Percentiles rank a stretch among this genome's conserved stretches.
phyloP scores from a whole-genome alignment of 1,139 yeast genomes.

The Tardiomyces blankii region DNA sequence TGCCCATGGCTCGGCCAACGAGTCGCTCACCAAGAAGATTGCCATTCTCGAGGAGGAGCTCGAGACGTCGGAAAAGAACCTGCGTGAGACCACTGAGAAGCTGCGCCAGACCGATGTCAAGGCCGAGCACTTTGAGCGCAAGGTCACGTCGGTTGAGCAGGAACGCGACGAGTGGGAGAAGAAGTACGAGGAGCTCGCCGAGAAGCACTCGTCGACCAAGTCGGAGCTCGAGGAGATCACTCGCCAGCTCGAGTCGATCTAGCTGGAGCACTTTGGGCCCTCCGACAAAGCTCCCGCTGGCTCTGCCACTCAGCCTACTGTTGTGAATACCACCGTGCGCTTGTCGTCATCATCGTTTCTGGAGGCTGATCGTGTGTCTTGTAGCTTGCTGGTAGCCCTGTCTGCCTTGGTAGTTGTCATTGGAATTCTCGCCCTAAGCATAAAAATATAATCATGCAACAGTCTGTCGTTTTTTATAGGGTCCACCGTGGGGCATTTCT shows the following conservation, averaged over 20 bases:
- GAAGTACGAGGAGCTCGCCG: conserved; percentile 81
- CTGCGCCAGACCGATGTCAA: conserved; percentile 93
- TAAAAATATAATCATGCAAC: not conserved
- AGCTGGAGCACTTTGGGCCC: conserved; percentile 19
- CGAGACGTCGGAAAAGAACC: conserved; percentile 84
- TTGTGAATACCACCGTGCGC: too few relatives aligned
- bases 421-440: not conserved
- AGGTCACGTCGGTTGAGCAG: conserved; percentile 80
- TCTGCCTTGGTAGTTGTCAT: conserved; percentile 1
- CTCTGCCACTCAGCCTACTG: too few relatives aligned
- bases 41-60: conserved; percentile 87
- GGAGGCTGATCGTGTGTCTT: not conserved
- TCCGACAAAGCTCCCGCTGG: too few relatives aligned
- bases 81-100: conserved; percentile 89
- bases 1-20: conserved; percentile 81
- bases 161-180: conserved; percentile 90
- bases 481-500: not conserved
- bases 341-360: not conserved
- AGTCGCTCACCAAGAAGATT: conserved; percentile 84
- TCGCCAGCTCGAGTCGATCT: conserved; percentile 84
- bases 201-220: conserved; percentile 72
- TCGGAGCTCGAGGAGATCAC: conserved; percentile 90
- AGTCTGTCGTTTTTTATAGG: not conserved
- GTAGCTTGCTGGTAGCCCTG: not conserved
- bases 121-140: conserved; percentile 95